A percentile compares a stretch with the other conserved stretches of the same genome.
These are phyloP conservation scores for Lodderomyces metapsilosis DNA, from an alignment of 1,139 yeast species.

Conservation along the genomic window DNA sequence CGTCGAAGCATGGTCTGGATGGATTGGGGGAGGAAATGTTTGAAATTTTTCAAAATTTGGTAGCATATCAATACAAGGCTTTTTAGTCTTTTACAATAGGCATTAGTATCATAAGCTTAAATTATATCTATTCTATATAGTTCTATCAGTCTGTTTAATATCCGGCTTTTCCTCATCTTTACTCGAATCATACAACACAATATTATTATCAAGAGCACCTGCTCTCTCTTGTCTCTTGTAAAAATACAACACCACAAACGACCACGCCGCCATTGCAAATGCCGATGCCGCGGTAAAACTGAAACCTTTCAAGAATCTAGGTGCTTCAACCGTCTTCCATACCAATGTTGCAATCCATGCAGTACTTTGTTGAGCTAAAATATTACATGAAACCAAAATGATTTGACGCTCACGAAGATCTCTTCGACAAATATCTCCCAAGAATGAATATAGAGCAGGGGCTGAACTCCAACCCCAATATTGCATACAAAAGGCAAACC, in stretches of 20 bases:
- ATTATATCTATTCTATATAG: neutral
- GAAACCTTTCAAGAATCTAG: constrained; percentile 39
- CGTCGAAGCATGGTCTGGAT: constrained; percentile 3
- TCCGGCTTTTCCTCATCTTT: constrained; percentile 6
- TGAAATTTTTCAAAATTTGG: neutral
- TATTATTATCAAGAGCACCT: constrained; percentile 53
- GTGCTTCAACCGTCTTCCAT: constrained; percentile 47
- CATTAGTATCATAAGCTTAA: too few species aligned
- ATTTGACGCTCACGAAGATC: constrained; percentile 46
- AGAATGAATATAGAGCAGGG: constrained; percentile 47
- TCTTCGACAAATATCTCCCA: constrained; percentile 43
- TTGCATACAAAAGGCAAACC: constrained; percentile 49
- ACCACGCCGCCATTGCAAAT: constrained; percentile 51
- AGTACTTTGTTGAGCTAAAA: constrained; percentile 42
- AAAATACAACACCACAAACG: constrained; percentile 52
- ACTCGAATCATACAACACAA: constrained; percentile 44
- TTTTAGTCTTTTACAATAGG: too few species aligned
- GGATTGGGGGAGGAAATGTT: neutral
- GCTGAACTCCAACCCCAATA: constrained; percentile 54
- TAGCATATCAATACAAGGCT: too few species aligned
- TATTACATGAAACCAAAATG: constrained; percentile 43
- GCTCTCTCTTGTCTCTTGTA: constrained; percentile 58
- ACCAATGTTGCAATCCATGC: constrained; percentile 48
- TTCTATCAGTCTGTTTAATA: neutral
- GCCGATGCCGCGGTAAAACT: constrained; percentile 54